These are phyloP conservation scores for Eucalyptus cloeziana DNA, from an alignment of 345 rosid species.

Conservation along the genomic window DNA sequence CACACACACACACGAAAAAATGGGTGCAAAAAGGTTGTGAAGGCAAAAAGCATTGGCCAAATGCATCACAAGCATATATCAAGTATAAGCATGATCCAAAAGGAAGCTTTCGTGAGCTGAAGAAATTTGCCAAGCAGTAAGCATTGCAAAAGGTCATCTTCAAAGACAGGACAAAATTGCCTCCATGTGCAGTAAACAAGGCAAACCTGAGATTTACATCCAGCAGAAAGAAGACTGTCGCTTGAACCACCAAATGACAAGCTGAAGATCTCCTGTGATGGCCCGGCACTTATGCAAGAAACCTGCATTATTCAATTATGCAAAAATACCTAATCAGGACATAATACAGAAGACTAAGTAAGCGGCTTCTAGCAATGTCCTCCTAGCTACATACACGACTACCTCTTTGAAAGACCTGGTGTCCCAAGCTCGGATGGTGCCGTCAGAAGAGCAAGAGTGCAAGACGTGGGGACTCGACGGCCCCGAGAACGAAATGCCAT, in stretches of 20 bases:
- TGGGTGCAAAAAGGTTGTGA: neutral
- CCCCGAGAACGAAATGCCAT: constrained; percentile 55
- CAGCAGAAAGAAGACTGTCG: constrained; percentile 70
- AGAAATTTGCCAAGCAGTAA: neutral
- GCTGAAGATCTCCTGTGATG: constrained; percentile 59
- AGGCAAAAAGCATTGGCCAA: neutral
- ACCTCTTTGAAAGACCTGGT: constrained; percentile 75
- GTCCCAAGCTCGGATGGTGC: constrained; percentile 87
- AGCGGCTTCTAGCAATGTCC: neutral
- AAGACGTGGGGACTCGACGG: constrained; percentile 50
- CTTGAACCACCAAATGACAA: constrained; percentile 74
- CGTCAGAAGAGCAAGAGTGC: constrained; percentile 92
- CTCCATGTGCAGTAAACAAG: neutral
- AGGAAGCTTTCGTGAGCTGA: neutral
- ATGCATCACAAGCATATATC: neutral
- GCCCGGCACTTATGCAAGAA: constrained; percentile 33
- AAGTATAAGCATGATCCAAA: neutral
- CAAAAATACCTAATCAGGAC: neutral
- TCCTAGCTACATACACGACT: neutral
- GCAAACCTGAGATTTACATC: constrained; percentile 75
- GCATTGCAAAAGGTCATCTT: neutral
- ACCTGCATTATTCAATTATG: constrained; percentile 20
- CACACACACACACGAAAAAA: too few species aligned
- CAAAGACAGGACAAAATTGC: neutral
- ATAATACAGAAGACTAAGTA: neutral